Evolutionary conservation across 306 rosid genomes (phyloP).

Genomic region (Neltuma alba): DNA sequence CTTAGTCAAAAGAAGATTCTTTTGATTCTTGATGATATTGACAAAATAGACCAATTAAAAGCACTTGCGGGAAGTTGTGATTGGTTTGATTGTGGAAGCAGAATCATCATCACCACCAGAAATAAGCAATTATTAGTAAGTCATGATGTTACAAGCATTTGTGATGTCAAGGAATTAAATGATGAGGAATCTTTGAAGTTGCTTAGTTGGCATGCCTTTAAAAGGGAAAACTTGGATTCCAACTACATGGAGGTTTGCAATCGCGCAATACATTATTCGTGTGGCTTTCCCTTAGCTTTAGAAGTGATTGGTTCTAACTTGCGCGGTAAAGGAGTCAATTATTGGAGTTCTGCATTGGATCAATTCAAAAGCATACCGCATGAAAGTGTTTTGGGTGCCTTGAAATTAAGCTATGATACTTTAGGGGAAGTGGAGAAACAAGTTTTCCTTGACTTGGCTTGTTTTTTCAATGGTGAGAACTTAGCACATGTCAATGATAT

Average conservation of each 20-base stretch:
- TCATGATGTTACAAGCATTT: neutral
- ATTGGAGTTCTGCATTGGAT: neutral
- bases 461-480: conserved; percentile 9
- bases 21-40: conserved; percentile 23
- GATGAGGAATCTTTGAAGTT: neutral
- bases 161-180: neutral
- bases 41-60: neutral
- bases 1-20: neutral
- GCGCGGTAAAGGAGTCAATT: neutral
- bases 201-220: conserved; percentile 20
- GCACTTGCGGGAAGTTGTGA: neutral
- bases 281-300: neutral
- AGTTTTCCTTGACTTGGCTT: conserved; percentile 10
- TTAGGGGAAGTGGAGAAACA: neutral
- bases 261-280: neutral
- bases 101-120: conserved; percentile 1
- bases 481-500: neutral
- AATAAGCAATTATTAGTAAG: neutral
- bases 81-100: conserved; percentile 24
- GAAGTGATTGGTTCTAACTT: conserved; percentile 6
- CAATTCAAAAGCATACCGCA: neutral
- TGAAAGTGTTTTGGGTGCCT: neutral
- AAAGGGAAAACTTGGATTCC: neutral
- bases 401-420: neutral
- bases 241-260: neutral